These are phyloP conservation scores for Trichomonas vaginalis DNA, from an alignment of 208 protist genomes.

Conservation along the genomic window DNA sequence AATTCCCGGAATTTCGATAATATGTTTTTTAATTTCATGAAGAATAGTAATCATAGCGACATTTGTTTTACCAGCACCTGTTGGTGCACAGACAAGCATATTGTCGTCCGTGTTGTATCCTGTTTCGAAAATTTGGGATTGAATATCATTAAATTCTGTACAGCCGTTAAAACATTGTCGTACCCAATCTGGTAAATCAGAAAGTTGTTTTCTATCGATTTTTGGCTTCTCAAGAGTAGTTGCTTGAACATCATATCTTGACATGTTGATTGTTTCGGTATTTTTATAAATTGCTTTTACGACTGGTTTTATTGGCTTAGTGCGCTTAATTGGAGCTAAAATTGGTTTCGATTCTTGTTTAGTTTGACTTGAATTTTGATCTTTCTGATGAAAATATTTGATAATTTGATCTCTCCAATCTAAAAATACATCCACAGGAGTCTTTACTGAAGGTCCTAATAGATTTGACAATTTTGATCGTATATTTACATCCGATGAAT, in stretches of 20 bases:
- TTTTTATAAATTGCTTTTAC: not conserved
- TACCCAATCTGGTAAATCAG: slow-evolving; percentile 56
- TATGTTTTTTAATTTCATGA: slow-evolving; percentile 63
- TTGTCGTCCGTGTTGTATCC: slow-evolving; percentile 87
- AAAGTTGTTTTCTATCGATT: slow-evolving; percentile 44
- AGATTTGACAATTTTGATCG: not conserved
- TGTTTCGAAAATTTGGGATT: slow-evolving; percentile 60
- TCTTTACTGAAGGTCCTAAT: not conserved
- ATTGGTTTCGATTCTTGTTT: not conserved
- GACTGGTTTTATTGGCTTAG: not conserved
- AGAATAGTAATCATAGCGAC: slow-evolving; percentile 96
- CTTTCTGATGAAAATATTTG: not conserved
- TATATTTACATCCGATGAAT: not conserved
- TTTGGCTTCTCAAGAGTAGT: not conserved
- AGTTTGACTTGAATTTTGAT: not conserved
- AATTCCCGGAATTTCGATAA: not conserved
- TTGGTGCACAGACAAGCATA: slow-evolving; percentile 87
- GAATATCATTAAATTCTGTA: slow-evolving; percentile 47
- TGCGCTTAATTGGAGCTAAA: not conserved
- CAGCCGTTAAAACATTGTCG: slow-evolving; percentile 20
- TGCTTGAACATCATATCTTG: not conserved
- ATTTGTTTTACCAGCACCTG: slow-evolving; percentile 98
- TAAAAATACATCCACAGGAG: not conserved
- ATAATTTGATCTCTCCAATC: not conserved
- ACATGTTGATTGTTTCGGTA: not conserved